phyloP scores from a whole-genome alignment of 441 rosid species.

The Populus tomentosa region DNA sequence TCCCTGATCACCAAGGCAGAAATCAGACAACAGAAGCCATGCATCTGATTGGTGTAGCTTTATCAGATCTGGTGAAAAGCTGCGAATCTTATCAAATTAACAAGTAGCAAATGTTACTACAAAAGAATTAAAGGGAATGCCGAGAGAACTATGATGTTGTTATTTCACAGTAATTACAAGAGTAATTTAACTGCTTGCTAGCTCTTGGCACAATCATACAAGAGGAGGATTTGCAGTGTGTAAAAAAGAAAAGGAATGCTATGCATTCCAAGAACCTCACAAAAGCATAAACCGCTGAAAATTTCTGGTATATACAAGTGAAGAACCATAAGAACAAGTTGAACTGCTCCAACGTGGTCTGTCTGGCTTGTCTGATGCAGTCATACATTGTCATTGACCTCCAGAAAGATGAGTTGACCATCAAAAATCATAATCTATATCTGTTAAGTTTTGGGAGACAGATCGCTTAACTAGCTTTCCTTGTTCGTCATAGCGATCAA shows the following conservation, averaged over 20 bases:
- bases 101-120: too few species aligned
- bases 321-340: not conserved
- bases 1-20: too few species aligned
- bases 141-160: too few species aligned
- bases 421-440: constrained; percentile 79
- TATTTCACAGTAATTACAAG: not conserved
- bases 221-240: not conserved
- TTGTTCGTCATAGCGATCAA: constrained; percentile 70
- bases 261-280: constrained; percentile 5
- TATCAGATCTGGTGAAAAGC: too few species aligned
- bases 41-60: too few species aligned
- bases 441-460: constrained; percentile 55
- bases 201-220: not conserved
- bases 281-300: constrained; percentile 5
- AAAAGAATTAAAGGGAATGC: too few species aligned
- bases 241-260: not conserved
- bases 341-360: constrained; percentile 11
- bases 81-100: too few species aligned
- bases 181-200: not conserved
- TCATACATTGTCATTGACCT: constrained; percentile 9
- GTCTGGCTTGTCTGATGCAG: constrained; percentile 7
- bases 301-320: constrained; percentile 25
- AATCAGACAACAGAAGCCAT: too few species aligned
- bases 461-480: constrained; percentile 58
- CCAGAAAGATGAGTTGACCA: not conserved